Conservation (phyloP, 768 basidiomycete species). For the Neoboletus subvelutipes region DNA sequence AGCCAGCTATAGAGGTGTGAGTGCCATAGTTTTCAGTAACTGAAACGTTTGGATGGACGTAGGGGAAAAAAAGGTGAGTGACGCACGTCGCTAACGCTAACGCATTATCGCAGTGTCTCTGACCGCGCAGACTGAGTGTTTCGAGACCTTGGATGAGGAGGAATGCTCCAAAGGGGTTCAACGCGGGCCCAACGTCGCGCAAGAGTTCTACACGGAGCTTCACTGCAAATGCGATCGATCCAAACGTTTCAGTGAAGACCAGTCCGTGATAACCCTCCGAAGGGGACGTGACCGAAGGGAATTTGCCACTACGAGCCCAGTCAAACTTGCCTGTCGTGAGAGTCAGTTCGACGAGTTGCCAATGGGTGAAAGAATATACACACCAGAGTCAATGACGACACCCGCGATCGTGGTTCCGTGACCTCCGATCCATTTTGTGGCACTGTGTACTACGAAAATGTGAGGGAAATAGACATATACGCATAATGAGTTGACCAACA, state of each 20-base stretch:
- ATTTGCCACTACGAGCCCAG: slow-evolving; percentile 51
- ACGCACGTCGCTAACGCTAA: slow-evolving; percentile 47
- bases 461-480: not conserved
- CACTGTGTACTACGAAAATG: slow-evolving; percentile 44
- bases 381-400: slow-evolving; percentile 58
- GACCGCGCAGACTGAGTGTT: slow-evolving; percentile 57
- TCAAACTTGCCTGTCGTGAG: slow-evolving; percentile 50
- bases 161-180: slow-evolving; percentile 60
- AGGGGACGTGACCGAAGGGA: slow-evolving; percentile 57
- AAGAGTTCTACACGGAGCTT: slow-evolving; percentile 52
- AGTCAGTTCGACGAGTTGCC: not conserved
- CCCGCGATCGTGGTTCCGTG: slow-evolving; percentile 70
- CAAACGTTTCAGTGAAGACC: slow-evolving; percentile 50
- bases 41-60: too few species aligned
- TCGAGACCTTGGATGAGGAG: slow-evolving; percentile 60
- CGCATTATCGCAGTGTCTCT: slow-evolving; percentile 60
- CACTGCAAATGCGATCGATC: slow-evolving; percentile 48
- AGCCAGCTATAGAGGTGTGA: slow-evolving; percentile 42
- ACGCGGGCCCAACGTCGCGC: slow-evolving; percentile 51
- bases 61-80: not conserved
- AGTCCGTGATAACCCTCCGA: slow-evolving; percentile 58
- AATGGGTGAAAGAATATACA: slow-evolving; percentile 8
- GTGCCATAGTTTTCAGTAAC: not conserved
- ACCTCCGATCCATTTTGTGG: slow-evolving; percentile 68
- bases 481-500: slow-evolving; percentile 23